phyloP scores from a whole-genome alignment of 2,329 filamentous ascomycete genomes.

The Aspergillus floridensis region DNA sequence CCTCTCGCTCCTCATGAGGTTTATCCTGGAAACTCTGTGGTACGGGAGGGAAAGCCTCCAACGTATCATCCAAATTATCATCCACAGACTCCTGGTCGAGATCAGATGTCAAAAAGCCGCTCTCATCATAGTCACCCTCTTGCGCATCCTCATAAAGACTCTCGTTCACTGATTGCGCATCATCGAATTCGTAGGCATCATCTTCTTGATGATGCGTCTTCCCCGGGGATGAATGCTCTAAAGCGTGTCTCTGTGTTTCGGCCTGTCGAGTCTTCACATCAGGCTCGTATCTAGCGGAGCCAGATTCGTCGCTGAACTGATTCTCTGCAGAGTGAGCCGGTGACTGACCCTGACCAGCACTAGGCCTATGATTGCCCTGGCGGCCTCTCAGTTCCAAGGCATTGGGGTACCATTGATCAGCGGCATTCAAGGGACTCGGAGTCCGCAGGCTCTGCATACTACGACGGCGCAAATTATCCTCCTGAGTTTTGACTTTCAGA shows the following conservation, averaged over 20 bases:
- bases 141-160: slow-evolving; percentile 46
- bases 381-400: slow-evolving; percentile 37
- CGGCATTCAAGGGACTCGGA: slow-evolving; percentile 75
- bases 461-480: slow-evolving; percentile 72
- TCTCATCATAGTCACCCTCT: slow-evolving; percentile 37
- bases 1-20: slow-evolving; percentile 87
- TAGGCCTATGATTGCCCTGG: slow-evolving; percentile 35
- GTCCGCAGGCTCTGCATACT: slow-evolving; percentile 74
- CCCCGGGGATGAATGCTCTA: slow-evolving; percentile 2
- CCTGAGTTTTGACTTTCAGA: slow-evolving; percentile 72
- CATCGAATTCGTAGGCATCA: slow-evolving; percentile 22
- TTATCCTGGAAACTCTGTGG: slow-evolving; percentile 53
- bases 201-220: slow-evolving; percentile 11
- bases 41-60: slow-evolving; percentile 34
- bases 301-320: slow-evolving; percentile 22
- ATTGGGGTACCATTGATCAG: slow-evolving; percentile 57
- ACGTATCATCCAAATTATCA: slow-evolving; percentile 36
- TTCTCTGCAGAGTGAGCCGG: slow-evolving; percentile 26
- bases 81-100: slow-evolving; percentile 60
- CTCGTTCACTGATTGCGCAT: slow-evolving; percentile 31
- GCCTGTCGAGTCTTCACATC: slow-evolving; percentile 7
- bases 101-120: slow-evolving; percentile 39
- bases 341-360: slow-evolving; percentile 35
- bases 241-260: slow-evolving; percentile 5
- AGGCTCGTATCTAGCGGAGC: slow-evolving; percentile 11